Base-by-base conservation (phyloP, 371 early-diverging fungal genomes). In the Rhizopus delemar region DNA sequence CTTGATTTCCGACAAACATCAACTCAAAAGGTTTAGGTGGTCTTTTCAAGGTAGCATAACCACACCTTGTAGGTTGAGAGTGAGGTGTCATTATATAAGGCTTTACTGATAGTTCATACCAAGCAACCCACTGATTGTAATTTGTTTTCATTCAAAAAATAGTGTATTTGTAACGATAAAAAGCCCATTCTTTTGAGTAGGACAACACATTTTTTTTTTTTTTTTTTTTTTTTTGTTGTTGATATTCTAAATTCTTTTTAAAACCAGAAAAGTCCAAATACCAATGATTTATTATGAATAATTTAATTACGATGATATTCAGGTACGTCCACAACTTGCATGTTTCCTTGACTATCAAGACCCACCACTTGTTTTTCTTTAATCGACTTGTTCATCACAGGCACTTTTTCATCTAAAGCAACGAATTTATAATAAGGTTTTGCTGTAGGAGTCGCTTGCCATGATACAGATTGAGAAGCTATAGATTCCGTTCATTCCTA, bases 361-460 rank as follows among this genome's bases (percentile, higher is more conserved):
- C 34, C 45, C 7, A 48, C 49, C 11, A 52, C 16, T 11, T 55
- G 43, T 31, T 33, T 55, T 39, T 39, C 39, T 39, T 39, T 39
- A 39, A 39, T 39, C 39, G 39, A 7, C 12, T 39, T 39, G 39
- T 39, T 39, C 22, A 22, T 22, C 22, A 22, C 22, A 22, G 22
- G 22, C 22, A 22, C 22, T 39, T 39, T 7, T 39, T 39, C 12
- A 9, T 39, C 39, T 39, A 39, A 9, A 39, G 39, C 39, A 9
- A 12, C 39, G 12, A 39, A 39, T 39, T 39, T 39, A 12, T 39
- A 9, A 12, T 39, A 39, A 2, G 39, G 39, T 12, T 39, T 39
- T 39, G 39, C 39, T 39, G 39, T 39, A 12, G 39, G 39, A 39
- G 39, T 2, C 12, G 9, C 39, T 39, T 39, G 39, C 39, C 39